Conservation (phyloP, 2,329 filamentous ascomycete genomes). For the Coleophoma cylindrospora region DNA sequence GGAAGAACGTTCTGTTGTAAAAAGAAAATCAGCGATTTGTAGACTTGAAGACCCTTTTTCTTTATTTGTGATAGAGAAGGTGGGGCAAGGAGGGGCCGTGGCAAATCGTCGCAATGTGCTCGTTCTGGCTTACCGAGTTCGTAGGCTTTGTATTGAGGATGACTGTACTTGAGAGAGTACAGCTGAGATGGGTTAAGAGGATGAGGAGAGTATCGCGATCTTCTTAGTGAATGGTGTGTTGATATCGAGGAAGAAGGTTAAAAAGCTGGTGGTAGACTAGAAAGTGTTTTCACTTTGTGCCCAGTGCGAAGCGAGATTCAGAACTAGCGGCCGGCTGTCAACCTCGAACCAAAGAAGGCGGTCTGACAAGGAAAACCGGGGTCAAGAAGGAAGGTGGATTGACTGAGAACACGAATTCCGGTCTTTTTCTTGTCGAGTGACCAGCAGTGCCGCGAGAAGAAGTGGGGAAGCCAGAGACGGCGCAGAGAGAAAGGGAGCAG, state of each 20-base stretch:
- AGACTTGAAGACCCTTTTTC: neutral
- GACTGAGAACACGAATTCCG: no score
- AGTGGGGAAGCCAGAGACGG: no score
- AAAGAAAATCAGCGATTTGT: constrained; percentile 4
- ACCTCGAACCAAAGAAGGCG: no score
- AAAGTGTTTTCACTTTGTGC: neutral
- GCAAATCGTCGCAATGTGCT: neutral
- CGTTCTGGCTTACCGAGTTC: no score
- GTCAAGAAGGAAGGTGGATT: no score
- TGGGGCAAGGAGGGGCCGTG: neutral
- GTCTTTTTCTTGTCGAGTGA: no score
- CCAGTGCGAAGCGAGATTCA: neutral
- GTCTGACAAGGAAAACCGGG: no score
- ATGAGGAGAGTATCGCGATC: neutral
- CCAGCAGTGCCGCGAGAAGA: no score
- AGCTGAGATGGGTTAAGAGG: neutral
- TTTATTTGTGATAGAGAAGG: neutral
- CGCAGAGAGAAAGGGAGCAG: no score
- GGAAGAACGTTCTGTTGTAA: constrained; percentile 8
- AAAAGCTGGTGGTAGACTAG: neutral
- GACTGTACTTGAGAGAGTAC: neutral
- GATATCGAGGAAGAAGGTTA: neutral
- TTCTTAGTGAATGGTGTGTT: neutral
- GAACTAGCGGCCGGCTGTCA: no score
- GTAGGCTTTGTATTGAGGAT: neutral